Evolutionary conservation across 345 rosid genomes (phyloP).

Genomic region (Microthlaspi erraticum): DNA sequence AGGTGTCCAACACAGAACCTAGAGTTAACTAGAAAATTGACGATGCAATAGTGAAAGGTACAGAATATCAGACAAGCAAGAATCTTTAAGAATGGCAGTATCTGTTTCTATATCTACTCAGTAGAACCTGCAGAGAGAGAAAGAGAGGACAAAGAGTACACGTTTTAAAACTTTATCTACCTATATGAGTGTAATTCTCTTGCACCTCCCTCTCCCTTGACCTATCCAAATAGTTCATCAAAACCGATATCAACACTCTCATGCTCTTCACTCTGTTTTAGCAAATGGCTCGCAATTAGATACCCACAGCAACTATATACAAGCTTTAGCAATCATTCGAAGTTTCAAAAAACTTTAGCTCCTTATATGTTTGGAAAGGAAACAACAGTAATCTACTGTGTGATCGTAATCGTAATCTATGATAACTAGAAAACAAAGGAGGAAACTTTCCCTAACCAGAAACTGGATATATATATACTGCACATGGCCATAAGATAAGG

Average conservation of each 20-base stretch:
- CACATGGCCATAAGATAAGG: constrained; percentile 6
- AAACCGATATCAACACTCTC: constrained; percentile 5
- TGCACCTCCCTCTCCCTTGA: no score
- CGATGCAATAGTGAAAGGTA: background rate
- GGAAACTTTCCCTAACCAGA: constrained; percentile 6
- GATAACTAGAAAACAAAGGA: background rate
- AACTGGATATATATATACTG: background rate
- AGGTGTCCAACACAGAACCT: background rate
- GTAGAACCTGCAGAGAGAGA: no score
- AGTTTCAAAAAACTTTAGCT: background rate
- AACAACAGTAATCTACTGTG: background rate
- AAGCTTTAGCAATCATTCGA: background rate
- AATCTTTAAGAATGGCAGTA: no score
- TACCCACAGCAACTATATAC: background rate
- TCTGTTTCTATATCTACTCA: no score
- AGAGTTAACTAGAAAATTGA: background rate
- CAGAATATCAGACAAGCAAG: no score
- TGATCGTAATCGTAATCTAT: constrained; percentile 17
- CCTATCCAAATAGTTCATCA: background rate
- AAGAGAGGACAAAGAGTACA: no score
- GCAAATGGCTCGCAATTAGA: background rate
- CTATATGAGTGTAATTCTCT: no score
- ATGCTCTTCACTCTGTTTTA: background rate
- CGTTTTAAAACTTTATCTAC: no score
- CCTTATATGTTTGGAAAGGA: background rate